These are phyloP conservation scores for Strobilomyces dryophilus DNA, from an alignment of 768 basidiomycete genomes.

Conservation along the genomic window DNA sequence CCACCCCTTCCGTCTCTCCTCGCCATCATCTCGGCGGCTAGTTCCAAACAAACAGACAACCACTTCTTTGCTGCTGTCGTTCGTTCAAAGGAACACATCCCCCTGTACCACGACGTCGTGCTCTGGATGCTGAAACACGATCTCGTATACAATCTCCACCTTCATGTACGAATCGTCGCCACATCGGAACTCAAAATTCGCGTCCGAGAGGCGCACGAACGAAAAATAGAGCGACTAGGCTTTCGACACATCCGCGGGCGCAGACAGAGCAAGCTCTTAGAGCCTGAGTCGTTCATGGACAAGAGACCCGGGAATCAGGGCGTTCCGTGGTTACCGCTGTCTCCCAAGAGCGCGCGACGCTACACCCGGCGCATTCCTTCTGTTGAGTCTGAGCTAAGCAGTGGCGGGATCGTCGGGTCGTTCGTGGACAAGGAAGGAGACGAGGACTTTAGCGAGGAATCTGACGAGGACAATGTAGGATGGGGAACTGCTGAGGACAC, in stretches of 20 bases:
- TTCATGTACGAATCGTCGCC: slow-evolving; percentile 81
- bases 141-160: slow-evolving; percentile 79
- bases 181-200: slow-evolving; percentile 68
- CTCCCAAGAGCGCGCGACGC: slow-evolving; percentile 49
- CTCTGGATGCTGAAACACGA: slow-evolving; percentile 90
- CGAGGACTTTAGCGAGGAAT: slow-evolving; percentile 35
- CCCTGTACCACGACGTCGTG: slow-evolving; percentile 76
- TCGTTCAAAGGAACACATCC: slow-evolving; percentile 58
- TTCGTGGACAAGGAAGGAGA: slow-evolving; percentile 31
- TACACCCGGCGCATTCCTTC: slow-evolving; percentile 45
- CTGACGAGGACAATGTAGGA: slow-evolving; percentile 43
- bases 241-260: slow-evolving; percentile 19
- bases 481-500: slow-evolving; percentile 50
- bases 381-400: slow-evolving; percentile 41
- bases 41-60: slow-evolving; percentile 57
- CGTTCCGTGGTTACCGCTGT: slow-evolving; percentile 49
- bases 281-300: slow-evolving; percentile 18
- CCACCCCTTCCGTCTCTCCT: slow-evolving; percentile 72
- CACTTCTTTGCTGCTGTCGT: slow-evolving; percentile 84
- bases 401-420: slow-evolving; percentile 35
- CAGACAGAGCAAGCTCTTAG: slow-evolving; percentile 13
- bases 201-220: slow-evolving; percentile 49
- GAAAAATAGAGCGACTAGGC: slow-evolving; percentile 28
- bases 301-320: slow-evolving; percentile 16
- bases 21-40: slow-evolving; percentile 65